A percentile compares a stretch with the other conserved stretches of the same genome.
These are phyloP conservation scores for Suillus decipiens DNA, from an alignment of 768 basidiomycete genomes.

Conservation along the genomic window DNA sequence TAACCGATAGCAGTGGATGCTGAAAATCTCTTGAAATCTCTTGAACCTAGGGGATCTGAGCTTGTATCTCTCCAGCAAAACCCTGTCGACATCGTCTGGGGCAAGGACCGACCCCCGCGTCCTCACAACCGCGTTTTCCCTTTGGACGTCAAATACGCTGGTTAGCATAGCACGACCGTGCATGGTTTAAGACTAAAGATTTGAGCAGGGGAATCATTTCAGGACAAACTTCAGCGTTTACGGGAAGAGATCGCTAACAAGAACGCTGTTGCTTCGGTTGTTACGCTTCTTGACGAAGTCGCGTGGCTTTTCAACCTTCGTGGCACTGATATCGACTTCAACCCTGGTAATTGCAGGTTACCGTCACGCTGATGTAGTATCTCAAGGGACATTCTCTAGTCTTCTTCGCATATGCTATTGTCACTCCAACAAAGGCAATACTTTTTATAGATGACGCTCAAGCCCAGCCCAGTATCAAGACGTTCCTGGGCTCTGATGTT, in stretches of 20 bases:
- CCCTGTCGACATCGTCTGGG: constrained; percentile 82
- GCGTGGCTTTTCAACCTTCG: constrained; percentile 95
- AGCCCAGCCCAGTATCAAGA: constrained; percentile 40
- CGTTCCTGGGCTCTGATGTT: constrained; percentile 58
- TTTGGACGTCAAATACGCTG: constrained; percentile 75
- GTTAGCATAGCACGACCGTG: constrained; percentile 31
- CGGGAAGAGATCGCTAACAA: constrained; percentile 66
- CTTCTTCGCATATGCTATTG: constrained; percentile 89
- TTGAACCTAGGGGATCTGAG: constrained; percentile 53
- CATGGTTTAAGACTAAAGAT: neutral
- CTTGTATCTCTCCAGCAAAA: constrained; percentile 72
- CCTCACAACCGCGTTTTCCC: constrained; percentile 69
- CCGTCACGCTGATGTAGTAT: constrained; percentile 6
- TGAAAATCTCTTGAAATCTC: constrained; percentile 55
- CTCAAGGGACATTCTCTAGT: constrained; percentile 42
- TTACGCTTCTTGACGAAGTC: constrained; percentile 92
- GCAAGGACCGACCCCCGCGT: constrained; percentile 59
- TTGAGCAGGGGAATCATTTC: constrained; percentile 54
- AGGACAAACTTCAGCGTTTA: constrained; percentile 66
- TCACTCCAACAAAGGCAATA: constrained; percentile 56
- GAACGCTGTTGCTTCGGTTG: constrained; percentile 60
- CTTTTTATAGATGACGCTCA: constrained; percentile 69
- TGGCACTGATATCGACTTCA: constrained; percentile 89
- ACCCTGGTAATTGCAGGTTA: constrained; percentile 51
- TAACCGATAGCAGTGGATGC: constrained; percentile 55